Base-by-base conservation (phyloP, 306 rosid genomes). In the Cucumis cinereus region DNA sequence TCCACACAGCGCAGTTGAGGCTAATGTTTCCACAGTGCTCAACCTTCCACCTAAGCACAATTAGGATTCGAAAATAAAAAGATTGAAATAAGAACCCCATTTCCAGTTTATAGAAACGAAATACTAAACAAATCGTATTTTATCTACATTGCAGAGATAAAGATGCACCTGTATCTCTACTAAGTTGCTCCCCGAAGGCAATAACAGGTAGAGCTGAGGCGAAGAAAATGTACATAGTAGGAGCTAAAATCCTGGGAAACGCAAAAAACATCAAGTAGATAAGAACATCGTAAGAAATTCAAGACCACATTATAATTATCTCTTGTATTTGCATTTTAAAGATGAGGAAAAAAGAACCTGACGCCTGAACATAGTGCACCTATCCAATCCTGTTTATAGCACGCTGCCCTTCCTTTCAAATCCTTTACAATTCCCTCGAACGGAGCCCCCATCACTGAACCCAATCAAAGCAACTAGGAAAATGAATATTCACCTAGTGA, bases 181-280 rank as follows among this genome's bases (percentile, higher is more conserved):
- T 84, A 7, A 93, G 90, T 76, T 93, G 98, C 81, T 90, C 97
- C 52, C 97, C 96, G 66, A 93, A 93, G 66, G 96, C 95, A 79
- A 89, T 93, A 54, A 93, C 97, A 16, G 97, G 96, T 30, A 91
- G 94, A 45, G 96, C 97, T 75, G 97, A 93, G 71, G 96, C 98
- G 78, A 90, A 87, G 87, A 91, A 93, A 60, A 92, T 90, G 80
- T 93, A 93, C 81, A 89, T 86, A 22, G 97, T 90, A 23, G 98
- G 98, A 81, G 97, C 98, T 82, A 91, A 85, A 69, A 90, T 85
- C 80, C 96, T 90, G 86, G 59, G 15, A 30, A 43, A 84, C 56
- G n/a, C 19, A 26, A 20, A 47, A 66, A 76, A 36, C 26, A 64
- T 19, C 26, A 64, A 10, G 52, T 56, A 30, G 17, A 70, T 26